phyloP scores from a whole-genome alignment of 192 early-diverging fungal species.

The Umbelopsis isabellina region DNA sequence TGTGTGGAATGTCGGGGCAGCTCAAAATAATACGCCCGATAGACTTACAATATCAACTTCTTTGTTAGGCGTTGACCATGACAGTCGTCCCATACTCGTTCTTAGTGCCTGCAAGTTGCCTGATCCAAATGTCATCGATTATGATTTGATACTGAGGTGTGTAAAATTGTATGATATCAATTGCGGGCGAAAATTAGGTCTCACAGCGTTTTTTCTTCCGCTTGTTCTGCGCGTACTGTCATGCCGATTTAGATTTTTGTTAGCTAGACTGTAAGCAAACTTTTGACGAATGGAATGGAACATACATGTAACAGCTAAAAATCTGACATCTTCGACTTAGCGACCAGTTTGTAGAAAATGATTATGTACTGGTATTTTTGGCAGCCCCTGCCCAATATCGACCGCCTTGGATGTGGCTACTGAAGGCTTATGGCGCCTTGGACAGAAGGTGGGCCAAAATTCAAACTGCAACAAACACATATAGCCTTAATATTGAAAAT shows the following conservation, averaged over 20 bases:
- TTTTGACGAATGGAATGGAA: neutral
- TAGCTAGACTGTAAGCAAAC: slow-evolving; percentile 40
- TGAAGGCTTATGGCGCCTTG: slow-evolving; percentile 82
- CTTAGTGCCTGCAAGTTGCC: slow-evolving; percentile 86
- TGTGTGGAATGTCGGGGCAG: neutral
- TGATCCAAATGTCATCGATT: slow-evolving; percentile 80
- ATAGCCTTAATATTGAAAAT: neutral
- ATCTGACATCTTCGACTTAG: slow-evolving; percentile 53
- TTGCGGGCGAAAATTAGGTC: neutral
- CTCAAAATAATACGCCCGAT: neutral
- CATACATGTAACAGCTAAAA: neutral
- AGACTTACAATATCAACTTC: neutral
- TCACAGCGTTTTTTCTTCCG: neutral
- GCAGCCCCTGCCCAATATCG: slow-evolving; percentile 75
- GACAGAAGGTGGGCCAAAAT: slow-evolving; percentile 65
- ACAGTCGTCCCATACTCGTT: slow-evolving; percentile 81
- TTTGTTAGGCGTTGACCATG: slow-evolving; percentile 75
- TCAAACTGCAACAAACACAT: neutral
- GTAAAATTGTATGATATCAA: neutral
- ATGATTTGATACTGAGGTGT: slow-evolving; percentile 82
- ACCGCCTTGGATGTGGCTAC: slow-evolving; percentile 84
- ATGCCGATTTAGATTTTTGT: slow-evolving; percentile 24
- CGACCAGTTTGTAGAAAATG: slow-evolving; percentile 86
- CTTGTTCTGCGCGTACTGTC: neutral
- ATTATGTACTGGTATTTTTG: slow-evolving; percentile 90